Conservation (phyloP, 2,329 filamentous ascomycete genomes). For the Calonectria honghensis region DNA sequence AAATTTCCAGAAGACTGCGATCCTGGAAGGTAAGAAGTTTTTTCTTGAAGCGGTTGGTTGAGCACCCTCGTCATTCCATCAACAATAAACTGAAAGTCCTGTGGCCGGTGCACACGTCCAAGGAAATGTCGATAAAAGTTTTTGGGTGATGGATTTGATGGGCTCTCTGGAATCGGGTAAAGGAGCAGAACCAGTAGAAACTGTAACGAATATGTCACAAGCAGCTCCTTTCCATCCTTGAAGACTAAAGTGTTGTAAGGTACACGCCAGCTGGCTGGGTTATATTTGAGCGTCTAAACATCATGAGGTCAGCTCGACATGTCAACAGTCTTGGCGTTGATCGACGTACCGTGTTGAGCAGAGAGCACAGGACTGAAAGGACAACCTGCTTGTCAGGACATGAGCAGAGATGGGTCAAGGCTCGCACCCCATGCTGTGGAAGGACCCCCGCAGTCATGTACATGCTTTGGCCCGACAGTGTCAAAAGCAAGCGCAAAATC, state of each 20-base stretch:
- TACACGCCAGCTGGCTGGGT: slow-evolving; percentile 93
- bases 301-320: slow-evolving; percentile 41
- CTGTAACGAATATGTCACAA: slow-evolving; percentile 94
- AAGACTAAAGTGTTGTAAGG: slow-evolving; percentile 95
- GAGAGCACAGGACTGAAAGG: slow-evolving; percentile 90
- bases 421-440: slow-evolving; percentile 87
- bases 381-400: slow-evolving; percentile 94
- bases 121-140: slow-evolving; percentile 97
- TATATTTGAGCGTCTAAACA: slow-evolving; percentile 91
- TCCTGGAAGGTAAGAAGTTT: slow-evolving; percentile 90
- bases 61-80: slow-evolving; percentile 95
- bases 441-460: slow-evolving; percentile 89
- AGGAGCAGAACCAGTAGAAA: slow-evolving; percentile 89
- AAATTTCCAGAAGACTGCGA: slow-evolving; percentile 87
- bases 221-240: slow-evolving; percentile 90
- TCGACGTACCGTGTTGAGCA: slow-evolving; percentile 88
- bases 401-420: slow-evolving; percentile 92
- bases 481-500: slow-evolving; percentile 89
- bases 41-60: slow-evolving; percentile 93
- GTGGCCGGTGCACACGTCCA: slow-evolving; percentile 90
- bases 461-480: slow-evolving; percentile 92
- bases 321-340: no score
- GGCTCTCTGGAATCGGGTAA: slow-evolving; percentile 89
- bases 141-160: slow-evolving; percentile 80
- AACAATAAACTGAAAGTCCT: slow-evolving; percentile 98